Base-by-base conservation (phyloP, 306 rosid genomes). In the Malus orientalis region DNA sequence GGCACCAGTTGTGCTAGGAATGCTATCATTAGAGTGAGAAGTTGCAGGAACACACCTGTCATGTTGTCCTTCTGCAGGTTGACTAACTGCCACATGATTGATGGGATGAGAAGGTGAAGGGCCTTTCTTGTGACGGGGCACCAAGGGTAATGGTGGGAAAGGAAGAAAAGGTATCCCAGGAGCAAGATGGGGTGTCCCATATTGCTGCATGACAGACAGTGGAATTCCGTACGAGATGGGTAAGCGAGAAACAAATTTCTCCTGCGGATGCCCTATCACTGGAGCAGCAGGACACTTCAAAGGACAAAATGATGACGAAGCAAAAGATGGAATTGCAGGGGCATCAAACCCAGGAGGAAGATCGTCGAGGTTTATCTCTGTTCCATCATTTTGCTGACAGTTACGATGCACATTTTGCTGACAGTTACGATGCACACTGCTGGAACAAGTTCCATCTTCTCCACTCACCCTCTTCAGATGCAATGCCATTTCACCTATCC, bases 171-270 rank as follows among this genome's bases (percentile, higher is more conserved):
- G 97, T 88, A 93, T 79, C 78, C 96, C 97, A 18, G 97, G 98
- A 42, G 99, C 97, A 78, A 84, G 84, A 55, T 71, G 81, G 53
- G 90, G 84, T 67, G 88, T 87, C 71, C 94, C 98, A 72, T 65
- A 83, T 74, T 86, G 93, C 83, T 86, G 88, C 78, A 89, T 73
- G 36, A 89, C 83, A 69, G 87, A 87, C 73, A 85, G 77, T 18
- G 99, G 97, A 71, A 96, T 85, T 77, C 99, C 99, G 53, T 93
- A 96, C 0, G 97, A 88, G 67, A 96, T 87, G 51, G 97, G 92
- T 83, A 91, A 67, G 78, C 83, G 81, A 81, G 93, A 89, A 78
- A 83, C 76, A 55, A 88, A 96, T 83, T 82, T 96, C 79, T 82
- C 94, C 85, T 91, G 96, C 16, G 88, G 94, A 69, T 81, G 87